Conservation (phyloP, 805 yeast species). For the Ogataea ganodermae region DNA sequence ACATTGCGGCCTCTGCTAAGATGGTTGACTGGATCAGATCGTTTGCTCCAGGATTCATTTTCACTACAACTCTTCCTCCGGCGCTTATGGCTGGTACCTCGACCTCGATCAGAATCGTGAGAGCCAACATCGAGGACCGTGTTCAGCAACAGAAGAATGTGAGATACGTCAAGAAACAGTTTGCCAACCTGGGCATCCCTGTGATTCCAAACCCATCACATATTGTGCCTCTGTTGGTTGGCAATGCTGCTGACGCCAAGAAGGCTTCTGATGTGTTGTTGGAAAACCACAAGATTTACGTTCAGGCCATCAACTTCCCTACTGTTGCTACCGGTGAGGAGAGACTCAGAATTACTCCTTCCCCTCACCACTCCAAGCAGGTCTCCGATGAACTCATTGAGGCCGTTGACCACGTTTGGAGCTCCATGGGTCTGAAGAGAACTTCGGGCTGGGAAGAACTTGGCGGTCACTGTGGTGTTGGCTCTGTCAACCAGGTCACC, state of each 20-base stretch:
- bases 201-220: slow-evolving; percentile 98
- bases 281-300: slow-evolving; percentile 83
- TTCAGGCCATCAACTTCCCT: slow-evolving; percentile 98
- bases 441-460: slow-evolving; percentile 70
- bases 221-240: slow-evolving; percentile 92
- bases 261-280: slow-evolving; percentile 86
- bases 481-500: slow-evolving; percentile 45
- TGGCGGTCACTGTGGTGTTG: slow-evolving; percentile 95
- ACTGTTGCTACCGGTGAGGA: slow-evolving; percentile 96
- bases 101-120: slow-evolving; percentile 82
- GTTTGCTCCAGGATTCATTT: slow-evolving; percentile 95
- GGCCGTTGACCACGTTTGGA: slow-evolving; percentile 81
- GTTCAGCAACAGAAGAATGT: slow-evolving; percentile 83
- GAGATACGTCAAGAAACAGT: slow-evolving; percentile 74
- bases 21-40: slow-evolving; percentile 96
- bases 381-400: slow-evolving; percentile 73
- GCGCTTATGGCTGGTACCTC: slow-evolving; percentile 94
- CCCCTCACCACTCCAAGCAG: slow-evolving; percentile 89
- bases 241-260: slow-evolving; percentile 92
- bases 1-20: slow-evolving; percentile 83
- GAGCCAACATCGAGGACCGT: slow-evolving; percentile 75
- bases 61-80: slow-evolving; percentile 97
- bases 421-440: slow-evolving; percentile 71
- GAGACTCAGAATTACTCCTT: slow-evolving; percentile 96
- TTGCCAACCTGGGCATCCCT: slow-evolving; percentile 78